Evolutionary conservation across 805 yeast species (phyloP).

Genomic region (Sugiyamaella smithiae): DNA sequence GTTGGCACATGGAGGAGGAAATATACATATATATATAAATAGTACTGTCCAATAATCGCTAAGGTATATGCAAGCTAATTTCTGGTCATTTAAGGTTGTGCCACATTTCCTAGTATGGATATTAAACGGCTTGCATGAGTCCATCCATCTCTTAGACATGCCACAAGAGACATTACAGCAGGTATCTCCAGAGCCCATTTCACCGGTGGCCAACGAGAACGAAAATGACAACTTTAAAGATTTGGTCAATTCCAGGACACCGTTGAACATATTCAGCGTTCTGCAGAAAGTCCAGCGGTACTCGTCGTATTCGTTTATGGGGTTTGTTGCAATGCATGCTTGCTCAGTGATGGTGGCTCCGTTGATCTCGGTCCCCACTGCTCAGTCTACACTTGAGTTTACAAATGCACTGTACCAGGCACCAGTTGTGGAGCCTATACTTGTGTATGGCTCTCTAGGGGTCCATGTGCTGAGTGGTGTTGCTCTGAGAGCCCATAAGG

Average conservation of each 20-base stretch:
- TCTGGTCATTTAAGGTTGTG: too few relatives aligned
- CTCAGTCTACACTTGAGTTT: constrained; percentile 55
- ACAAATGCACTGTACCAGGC: constrained; percentile 59
- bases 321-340: constrained; percentile 55
- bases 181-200: constrained; percentile 6
- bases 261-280: constrained; percentile 9
- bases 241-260: background rate
- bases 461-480: constrained; percentile 56
- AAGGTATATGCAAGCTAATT: too few relatives aligned
- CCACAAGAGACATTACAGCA: background rate
- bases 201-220: background rate
- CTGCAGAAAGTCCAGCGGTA: constrained; percentile 34
- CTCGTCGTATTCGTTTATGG: constrained; percentile 54
- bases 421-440: constrained; percentile 45
- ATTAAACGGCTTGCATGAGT: too few relatives aligned
- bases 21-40: too few relatives aligned
- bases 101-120: too few relatives aligned
- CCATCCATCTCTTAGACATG: too few relatives aligned
- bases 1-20: too few relatives aligned
- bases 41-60: too few relatives aligned
- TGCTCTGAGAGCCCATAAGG: constrained; percentile 39
- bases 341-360: constrained; percentile 56
- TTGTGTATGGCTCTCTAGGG: constrained; percentile 45
- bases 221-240: background rate
- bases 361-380: constrained; percentile 41